A percentile compares a stretch with the other conserved stretches of the same genome.
Conservation (phyloP, 495 filamentous ascomycete genomes). For the Talaromyces stipitatus region DNA sequence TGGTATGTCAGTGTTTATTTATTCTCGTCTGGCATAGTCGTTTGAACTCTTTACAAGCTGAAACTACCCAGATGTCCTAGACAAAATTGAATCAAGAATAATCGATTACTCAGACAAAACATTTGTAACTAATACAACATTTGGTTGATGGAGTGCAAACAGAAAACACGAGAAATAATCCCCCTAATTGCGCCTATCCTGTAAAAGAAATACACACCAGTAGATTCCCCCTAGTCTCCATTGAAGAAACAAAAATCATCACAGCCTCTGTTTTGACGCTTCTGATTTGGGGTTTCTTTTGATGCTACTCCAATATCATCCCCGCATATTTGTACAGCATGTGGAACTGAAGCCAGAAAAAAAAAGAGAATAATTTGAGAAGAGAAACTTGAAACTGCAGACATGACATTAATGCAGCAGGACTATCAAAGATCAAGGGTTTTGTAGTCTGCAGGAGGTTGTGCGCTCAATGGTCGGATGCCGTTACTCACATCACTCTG, state of each 20-base stretch:
- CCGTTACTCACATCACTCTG: constrained; percentile 34
- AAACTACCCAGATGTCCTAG: not conserved
- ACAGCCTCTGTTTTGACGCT: not conserved
- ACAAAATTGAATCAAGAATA: not conserved
- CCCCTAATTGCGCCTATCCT: constrained; percentile 6
- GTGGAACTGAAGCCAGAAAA: constrained; percentile 10
- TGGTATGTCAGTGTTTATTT: no score
- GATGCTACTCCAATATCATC: constrained; percentile 1
- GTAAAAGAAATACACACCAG: not conserved
- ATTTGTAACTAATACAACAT: constrained; percentile 7
- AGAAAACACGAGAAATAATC: constrained; percentile 2
- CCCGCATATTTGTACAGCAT: constrained; percentile 4
- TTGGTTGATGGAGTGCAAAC: no score
- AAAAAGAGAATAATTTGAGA: constrained; percentile 10
- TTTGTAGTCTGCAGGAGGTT: constrained; percentile 45
- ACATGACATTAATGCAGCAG: constrained; percentile 16
- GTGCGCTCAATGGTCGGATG: constrained; percentile 59
- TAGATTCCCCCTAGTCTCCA: not conserved
- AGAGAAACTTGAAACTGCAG: constrained; percentile 7
- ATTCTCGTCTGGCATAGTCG: no score
- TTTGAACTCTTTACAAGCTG: no score
- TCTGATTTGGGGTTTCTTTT: not conserved
- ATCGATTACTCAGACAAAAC: constrained; percentile 10
- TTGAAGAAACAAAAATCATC: not conserved
- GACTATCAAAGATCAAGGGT: constrained; percentile 36